phyloP scores from a whole-genome alignment of 2,329 filamentous ascomycete species.

The Stachybotrys echinatus region DNA sequence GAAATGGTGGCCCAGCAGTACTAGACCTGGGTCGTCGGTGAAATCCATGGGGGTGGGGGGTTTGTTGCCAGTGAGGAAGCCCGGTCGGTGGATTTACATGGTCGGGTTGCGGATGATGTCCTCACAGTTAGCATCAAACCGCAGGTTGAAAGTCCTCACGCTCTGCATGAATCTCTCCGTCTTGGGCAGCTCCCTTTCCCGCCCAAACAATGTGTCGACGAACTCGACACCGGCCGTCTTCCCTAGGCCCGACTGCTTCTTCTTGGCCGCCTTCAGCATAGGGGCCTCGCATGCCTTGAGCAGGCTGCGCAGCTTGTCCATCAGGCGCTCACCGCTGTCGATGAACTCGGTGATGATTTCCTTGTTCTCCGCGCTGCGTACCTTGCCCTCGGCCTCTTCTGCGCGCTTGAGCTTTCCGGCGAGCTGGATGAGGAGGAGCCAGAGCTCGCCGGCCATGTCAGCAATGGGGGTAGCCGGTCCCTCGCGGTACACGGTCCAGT shows the following conservation, averaged over 20 bases:
- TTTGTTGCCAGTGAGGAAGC: no score
- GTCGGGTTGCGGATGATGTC: conserved; percentile 68
- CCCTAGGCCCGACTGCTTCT: conserved; percentile 64
- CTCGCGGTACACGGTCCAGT: conserved; percentile 94
- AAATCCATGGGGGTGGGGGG: no score
- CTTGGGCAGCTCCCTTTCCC: conserved; percentile 80
- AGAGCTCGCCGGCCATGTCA: conserved; percentile 89
- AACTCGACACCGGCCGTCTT: conserved; percentile 93
- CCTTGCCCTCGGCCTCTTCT: conserved; percentile 68
- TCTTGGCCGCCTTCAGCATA: conserved; percentile 88
- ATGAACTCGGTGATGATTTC: conserved; percentile 90
- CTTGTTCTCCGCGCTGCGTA: conserved; percentile 66
- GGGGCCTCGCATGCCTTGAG: conserved; percentile 89
- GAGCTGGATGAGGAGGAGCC: conserved; percentile 90
- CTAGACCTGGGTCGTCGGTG: no score
- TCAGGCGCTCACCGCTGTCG: conserved; percentile 80
- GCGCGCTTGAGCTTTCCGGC: conserved; percentile 90
- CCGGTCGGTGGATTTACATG: conserved; percentile 29
- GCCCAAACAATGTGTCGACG: conserved; percentile 90
- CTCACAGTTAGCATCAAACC: conserved; percentile 94
- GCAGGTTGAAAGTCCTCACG: conserved; percentile 82
- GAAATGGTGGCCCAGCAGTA: neutral
- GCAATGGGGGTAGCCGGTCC: conserved; percentile 77
- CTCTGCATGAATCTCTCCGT: conserved; percentile 92
- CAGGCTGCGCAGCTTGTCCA: conserved; percentile 76